Conservation (phyloP, 1,284 basidiomycete species). For the Ustilago nuda region DNA sequence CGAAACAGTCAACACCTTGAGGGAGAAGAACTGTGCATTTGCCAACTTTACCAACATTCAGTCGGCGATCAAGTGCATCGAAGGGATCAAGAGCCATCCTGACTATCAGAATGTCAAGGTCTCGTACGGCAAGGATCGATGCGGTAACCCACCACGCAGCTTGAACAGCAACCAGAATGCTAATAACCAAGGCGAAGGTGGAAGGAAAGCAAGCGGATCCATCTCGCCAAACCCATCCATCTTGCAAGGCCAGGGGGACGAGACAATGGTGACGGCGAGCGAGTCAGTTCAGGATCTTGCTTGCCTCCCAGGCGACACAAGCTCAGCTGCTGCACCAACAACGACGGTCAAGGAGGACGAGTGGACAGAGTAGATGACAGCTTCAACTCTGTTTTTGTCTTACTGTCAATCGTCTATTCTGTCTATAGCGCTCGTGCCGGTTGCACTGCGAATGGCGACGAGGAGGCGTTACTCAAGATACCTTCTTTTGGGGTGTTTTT, state of each 20-base stretch:
- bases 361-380: constrained; percentile 6
- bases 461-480: background rate
- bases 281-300: constrained; percentile 50
- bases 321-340: constrained; percentile 6
- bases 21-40: constrained; percentile 68
- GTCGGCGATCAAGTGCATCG: constrained; percentile 68
- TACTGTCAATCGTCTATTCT: background rate
- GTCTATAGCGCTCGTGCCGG: background rate
- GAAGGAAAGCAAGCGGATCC: constrained; percentile 36
- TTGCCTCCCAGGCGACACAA: constrained; percentile 17
- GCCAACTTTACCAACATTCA: constrained; percentile 69
- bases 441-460: background rate
- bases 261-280: constrained; percentile 53
- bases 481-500: too few relatives aligned
- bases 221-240: constrained; percentile 36
- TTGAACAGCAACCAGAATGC: constrained; percentile 32
- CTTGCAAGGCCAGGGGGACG: constrained; percentile 34
- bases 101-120: constrained; percentile 67
- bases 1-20: constrained; percentile 66
- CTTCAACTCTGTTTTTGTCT: background rate
- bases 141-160: constrained; percentile 63
- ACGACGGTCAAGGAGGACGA: constrained; percentile 12
- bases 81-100: constrained; percentile 66
- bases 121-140: constrained; percentile 67
- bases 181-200: constrained; percentile 14